A percentile compares a stretch with the other conserved stretches of the same genome.
Conservation (phyloP, 1,139 yeast species). For the Ogataea hybrid region DNA sequence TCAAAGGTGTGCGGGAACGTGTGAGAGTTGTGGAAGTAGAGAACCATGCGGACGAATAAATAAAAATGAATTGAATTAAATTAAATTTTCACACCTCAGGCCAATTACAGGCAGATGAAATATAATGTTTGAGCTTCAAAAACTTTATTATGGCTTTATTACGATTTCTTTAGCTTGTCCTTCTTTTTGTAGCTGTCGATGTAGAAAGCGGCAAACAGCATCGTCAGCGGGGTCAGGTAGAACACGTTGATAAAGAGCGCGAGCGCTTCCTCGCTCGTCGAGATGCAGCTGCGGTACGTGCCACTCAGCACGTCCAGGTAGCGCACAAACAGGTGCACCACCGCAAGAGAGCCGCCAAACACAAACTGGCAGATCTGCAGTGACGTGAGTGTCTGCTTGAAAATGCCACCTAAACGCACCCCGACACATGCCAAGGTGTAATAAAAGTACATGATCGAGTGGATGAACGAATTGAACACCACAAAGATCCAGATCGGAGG, state of each 20-base stretch:
- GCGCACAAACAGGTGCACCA: slow-evolving; percentile 59
- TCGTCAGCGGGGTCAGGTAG: slow-evolving; percentile 69
- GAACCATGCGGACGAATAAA: slow-evolving; percentile 49
- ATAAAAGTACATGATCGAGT: slow-evolving; percentile 74
- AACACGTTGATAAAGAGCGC: slow-evolving; percentile 62
- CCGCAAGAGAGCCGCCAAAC: slow-evolving; percentile 67
- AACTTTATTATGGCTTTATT: not conserved
- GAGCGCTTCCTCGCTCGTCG: slow-evolving; percentile 60
- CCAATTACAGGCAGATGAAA: slow-evolving; percentile 2
- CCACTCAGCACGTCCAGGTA: slow-evolving; percentile 52
- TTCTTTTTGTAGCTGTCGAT: slow-evolving; percentile 52
- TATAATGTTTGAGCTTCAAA: not conserved
- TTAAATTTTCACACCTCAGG: slow-evolving; percentile 6
- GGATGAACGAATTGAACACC: slow-evolving; percentile 75
- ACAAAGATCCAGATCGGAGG: slow-evolving; percentile 85
- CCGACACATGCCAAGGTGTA: slow-evolving; percentile 63
- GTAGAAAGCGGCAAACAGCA: slow-evolving; percentile 68
- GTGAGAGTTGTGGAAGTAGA: slow-evolving; percentile 57
- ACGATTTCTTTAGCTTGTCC: slow-evolving; percentile 6
- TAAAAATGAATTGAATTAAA: not conserved
- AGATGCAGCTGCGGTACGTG: slow-evolving; percentile 51
- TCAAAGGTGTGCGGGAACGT: slow-evolving; percentile 62
- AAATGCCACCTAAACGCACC: slow-evolving; percentile 54
- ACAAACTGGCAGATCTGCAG: slow-evolving; percentile 72
- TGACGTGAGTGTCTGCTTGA: slow-evolving; percentile 62